A percentile compares a stretch with the other conserved stretches of the same genome.
These are phyloP conservation scores for Punctularia strigosozonata DNA, from an alignment of 768 basidiomycete species.

Conservation along the genomic window DNA sequence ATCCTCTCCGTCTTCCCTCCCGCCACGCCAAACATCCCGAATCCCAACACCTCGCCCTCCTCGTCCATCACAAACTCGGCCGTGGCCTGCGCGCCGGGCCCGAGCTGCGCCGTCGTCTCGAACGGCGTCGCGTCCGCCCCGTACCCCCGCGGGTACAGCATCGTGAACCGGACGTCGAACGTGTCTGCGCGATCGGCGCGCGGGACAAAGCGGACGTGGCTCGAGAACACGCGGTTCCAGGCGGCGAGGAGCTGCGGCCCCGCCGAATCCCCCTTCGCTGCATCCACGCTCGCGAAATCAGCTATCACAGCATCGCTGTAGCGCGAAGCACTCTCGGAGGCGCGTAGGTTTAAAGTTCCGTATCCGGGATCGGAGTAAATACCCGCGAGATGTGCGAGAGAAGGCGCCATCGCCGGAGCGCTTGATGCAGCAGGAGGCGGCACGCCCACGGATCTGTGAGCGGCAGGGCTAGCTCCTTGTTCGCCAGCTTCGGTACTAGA, in stretches of 20 bases:
- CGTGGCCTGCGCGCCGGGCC: background rate
- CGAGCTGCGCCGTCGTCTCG: background rate
- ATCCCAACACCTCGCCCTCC: background rate
- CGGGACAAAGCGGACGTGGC: conserved; percentile 23
- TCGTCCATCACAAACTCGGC: background rate
- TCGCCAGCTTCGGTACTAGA: no score
- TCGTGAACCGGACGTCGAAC: conserved; percentile 14
- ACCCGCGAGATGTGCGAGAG: conserved; percentile 20
- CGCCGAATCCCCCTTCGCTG: conserved; percentile 6
- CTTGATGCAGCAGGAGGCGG: no score
- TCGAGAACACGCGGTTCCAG: conserved; percentile 23
- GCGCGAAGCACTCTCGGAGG: conserved; percentile 12
- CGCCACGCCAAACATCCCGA: background rate
- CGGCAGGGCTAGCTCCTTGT: no score
- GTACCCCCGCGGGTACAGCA: conserved; percentile 25
- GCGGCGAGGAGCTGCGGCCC: conserved; percentile 15
- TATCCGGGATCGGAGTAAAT: conserved; percentile 27
- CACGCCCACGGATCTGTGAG: no score
- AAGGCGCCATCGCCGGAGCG: background rate
- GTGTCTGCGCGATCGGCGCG: conserved; percentile 7
- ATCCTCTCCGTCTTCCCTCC: background rate
- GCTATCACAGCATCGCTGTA: conserved; percentile 15
- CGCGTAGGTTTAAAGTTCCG: conserved; percentile 24
- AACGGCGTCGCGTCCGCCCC: conserved; percentile 23
- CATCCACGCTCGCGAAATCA: conserved; percentile 19